phyloP scores from a whole-genome alignment of 31 red algal species.

The Pterothamnion heteromorphum region DNA sequence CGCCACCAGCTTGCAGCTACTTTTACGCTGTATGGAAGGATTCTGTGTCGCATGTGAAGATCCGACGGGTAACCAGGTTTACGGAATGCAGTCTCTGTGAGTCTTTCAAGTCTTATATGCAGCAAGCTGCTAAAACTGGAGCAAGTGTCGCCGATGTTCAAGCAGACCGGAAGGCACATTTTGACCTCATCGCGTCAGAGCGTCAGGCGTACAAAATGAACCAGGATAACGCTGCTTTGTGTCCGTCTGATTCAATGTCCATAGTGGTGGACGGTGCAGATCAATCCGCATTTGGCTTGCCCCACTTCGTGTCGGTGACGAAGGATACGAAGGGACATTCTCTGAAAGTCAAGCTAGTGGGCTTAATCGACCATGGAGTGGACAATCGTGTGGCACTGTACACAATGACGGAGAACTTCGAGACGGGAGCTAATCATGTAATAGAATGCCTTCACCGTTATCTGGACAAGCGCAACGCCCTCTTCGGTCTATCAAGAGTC shows the following conservation, averaged over 20 bases:
- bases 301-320: too few species aligned
- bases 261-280: not conserved
- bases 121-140: not conserved
- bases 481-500: too few species aligned
- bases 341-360: too few species aligned
- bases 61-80: not conserved
- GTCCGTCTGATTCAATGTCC: not conserved
- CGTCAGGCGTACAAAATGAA: not conserved
- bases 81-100: not conserved
- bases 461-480: too few species aligned
- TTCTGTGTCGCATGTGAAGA: not conserved
- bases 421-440: too few species aligned
- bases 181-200: not conserved
- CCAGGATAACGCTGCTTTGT: not conserved
- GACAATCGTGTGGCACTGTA: too few species aligned
- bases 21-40: not conserved
- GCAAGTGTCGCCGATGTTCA: not conserved
- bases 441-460: too few species aligned
- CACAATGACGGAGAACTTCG: too few species aligned
- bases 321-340: too few species aligned
- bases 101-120: not conserved
- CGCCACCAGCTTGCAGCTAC: not conserved
- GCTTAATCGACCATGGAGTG: too few species aligned
- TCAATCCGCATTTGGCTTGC: too few species aligned
- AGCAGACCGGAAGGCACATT: not conserved